phyloP scores from a whole-genome alignment of 768 basidiomycete genomes.

The Lentinula sp. region DNA sequence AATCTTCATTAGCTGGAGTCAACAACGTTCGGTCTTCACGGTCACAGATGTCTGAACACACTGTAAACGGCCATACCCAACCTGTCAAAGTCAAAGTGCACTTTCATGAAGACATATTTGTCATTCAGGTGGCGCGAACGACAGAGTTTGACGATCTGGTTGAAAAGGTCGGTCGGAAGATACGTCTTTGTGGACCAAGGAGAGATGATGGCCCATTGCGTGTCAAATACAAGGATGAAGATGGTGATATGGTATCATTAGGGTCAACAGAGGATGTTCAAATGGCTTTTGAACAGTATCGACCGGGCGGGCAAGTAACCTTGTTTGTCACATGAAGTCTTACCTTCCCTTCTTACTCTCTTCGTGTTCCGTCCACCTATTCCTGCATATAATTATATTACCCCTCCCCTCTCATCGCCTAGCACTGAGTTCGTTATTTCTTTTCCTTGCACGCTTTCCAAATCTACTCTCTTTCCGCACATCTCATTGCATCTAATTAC shows the following conservation, averaged over 20 bases:
- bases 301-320: constrained; percentile 75
- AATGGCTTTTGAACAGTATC: constrained; percentile 85
- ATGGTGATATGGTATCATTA: constrained; percentile 84
- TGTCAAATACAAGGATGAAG: constrained; percentile 88
- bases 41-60: constrained; percentile 46
- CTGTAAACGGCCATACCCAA: constrained; percentile 17
- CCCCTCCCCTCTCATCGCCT: constrained; percentile 8
- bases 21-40: constrained; percentile 29
- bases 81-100: constrained; percentile 90
- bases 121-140: constrained; percentile 78
- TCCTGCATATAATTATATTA: constrained; percentile 7
- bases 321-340: constrained; percentile 65
- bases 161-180: constrained; percentile 89
- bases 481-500: constrained; percentile 12
- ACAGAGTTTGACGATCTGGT: constrained; percentile 82
- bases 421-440: constrained; percentile 6
- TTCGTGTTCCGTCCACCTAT: background rate
- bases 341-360: constrained; percentile 2
- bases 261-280: constrained; percentile 91
- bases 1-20: constrained; percentile 61
- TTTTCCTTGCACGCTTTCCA: constrained; percentile 6
- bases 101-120: constrained; percentile 92
- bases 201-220: constrained; percentile 75
- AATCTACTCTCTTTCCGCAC: constrained; percentile 12
- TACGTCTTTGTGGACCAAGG: constrained; percentile 81